A percentile compares a stretch with the other conserved stretches of the same genome.
These are phyloP conservation scores for Raddia distichophylla DNA, from an alignment of 176 grass and related monocot genomes.

Conservation along the genomic window DNA sequence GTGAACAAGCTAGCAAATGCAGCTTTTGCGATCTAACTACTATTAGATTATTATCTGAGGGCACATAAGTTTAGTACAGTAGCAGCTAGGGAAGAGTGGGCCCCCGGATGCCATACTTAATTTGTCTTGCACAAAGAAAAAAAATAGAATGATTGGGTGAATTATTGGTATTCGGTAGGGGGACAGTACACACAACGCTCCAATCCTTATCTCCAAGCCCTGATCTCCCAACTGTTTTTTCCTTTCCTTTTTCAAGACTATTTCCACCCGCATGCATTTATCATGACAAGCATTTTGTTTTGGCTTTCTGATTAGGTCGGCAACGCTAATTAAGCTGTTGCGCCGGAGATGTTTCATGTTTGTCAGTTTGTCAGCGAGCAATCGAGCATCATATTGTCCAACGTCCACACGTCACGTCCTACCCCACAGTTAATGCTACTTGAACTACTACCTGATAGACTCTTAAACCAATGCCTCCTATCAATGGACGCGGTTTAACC, in stretches of 20 bases:
- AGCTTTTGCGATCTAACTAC: background rate
- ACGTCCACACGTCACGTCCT: background rate
- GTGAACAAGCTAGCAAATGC: background rate
- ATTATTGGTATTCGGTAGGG: conserved; percentile 2
- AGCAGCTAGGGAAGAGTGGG: background rate
- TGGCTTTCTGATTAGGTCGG: background rate
- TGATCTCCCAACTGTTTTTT: background rate
- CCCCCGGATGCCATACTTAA: background rate
- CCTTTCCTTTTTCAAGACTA: background rate
- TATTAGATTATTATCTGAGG: background rate
- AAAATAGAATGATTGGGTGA: background rate
- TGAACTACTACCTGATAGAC: background rate
- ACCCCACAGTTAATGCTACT: background rate
- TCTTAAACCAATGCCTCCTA: background rate
- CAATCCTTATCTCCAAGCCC: background rate
- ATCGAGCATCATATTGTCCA: background rate
- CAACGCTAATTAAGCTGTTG: background rate
- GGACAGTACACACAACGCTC: background rate
- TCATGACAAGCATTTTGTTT: background rate
- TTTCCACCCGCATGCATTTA: background rate
- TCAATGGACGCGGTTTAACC: background rate
- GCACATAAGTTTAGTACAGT: background rate
- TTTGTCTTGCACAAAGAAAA: background rate
- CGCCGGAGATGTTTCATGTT: background rate
- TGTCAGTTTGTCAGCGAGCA: no score